Base-by-base conservation (phyloP, 2,329 filamentous ascomycete species). In the Lecanoromycetidae sp. region DNA sequence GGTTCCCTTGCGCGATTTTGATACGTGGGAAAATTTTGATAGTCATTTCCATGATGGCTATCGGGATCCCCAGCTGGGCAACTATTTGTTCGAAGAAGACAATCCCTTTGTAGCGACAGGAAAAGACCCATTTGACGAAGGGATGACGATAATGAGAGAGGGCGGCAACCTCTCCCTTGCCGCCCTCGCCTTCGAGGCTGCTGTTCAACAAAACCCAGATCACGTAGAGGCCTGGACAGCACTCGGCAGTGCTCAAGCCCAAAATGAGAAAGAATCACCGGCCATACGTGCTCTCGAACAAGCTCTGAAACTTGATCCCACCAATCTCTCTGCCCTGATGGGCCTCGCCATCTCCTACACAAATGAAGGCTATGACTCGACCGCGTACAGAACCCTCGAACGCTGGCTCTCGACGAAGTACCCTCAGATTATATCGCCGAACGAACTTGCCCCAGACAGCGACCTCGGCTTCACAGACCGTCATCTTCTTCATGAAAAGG, bases 341-440 rank as follows among this genome's bases (percentile, higher is more conserved):
- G 88, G 87, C 1, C 71, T 98, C 44, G 87, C 90, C 12, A 90
- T 98, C 17, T 94, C 86, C 4, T 98, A 98, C 66, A 98, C 91
- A 39, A 98, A 98, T 67, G 91, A 98, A 68, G 91, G 90, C 53
- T 98, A 96, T 67, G 91, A 98, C 66, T 90, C 84, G 60, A 94
- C 88, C 17, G 90, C 91, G 39, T 98, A 96, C 71, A 80, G 90
- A 46, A 96, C 90, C 8, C 75, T 98, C 12, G 91, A 98, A 68
- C 84, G 90, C 55, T 98, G 91, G 91, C 75, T 98, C 25, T 86
- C 87, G n/a, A 79, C 85, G 58, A 94, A 94, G 66, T 98, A 98
- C 66, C 88, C 91, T 5, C 72, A 79, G 29, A 79, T 98, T 53
- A 79, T 87, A 58, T 69, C 84, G 41, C 81, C 80, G 10, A 75